Evolutionary conservation across 2,329 filamentous ascomycete genomes (phyloP).

Genomic region (Didymella segeticola): DNA sequence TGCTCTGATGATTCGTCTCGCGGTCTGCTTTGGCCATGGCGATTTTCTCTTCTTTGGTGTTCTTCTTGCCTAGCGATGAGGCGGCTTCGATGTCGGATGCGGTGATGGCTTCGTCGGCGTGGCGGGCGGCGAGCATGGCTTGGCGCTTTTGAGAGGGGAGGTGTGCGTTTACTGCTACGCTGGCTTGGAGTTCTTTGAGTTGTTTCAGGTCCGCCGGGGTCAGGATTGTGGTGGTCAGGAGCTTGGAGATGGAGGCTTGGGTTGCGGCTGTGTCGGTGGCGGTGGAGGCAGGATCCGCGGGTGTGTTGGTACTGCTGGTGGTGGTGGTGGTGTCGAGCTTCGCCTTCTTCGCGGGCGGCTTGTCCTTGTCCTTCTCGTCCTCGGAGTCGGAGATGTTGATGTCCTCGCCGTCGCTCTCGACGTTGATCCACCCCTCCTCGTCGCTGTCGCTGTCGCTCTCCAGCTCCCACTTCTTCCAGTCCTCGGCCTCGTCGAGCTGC

Average conservation of each 20-base stretch:
- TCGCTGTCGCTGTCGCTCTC: conserved; percentile 65
- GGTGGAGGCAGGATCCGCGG: conserved; percentile 45
- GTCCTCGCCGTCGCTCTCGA: conserved; percentile 78
- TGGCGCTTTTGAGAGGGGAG: conserved; percentile 55
- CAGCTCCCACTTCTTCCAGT: conserved; percentile 66
- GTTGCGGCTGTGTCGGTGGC: conserved; percentile 40
- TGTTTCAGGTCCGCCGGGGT: conserved; percentile 97
- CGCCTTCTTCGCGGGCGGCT: conserved; percentile 63
- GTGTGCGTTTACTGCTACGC: conserved; percentile 72
- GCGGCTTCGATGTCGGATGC: conserved; percentile 91
- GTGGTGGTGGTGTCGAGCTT: conserved; percentile 61
- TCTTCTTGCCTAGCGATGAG: conserved; percentile 76
- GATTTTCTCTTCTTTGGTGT: conserved; percentile 87
- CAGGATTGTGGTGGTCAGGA: conserved; percentile 92
- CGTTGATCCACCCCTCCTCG: conserved; percentile 91
- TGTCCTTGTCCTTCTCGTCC: conserved; percentile 64
- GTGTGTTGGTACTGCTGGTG: too few species aligned
- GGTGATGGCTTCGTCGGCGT: conserved; percentile 87
- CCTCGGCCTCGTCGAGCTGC: conserved; percentile 64
- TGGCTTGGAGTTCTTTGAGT: conserved; percentile 82
- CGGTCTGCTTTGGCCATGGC: conserved; percentile 84
- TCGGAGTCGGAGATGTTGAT: conserved; percentile 77
- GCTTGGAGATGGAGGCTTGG: conserved; percentile 57
- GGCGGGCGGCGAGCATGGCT: conserved; percentile 58
- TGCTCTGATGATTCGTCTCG: conserved; percentile 83